Evolutionary conservation across 2,329 filamentous ascomycete genomes (phyloP), one percentile per base, ranked within the genome.

Genomic region (Exophiala oligosperma): DNA sequence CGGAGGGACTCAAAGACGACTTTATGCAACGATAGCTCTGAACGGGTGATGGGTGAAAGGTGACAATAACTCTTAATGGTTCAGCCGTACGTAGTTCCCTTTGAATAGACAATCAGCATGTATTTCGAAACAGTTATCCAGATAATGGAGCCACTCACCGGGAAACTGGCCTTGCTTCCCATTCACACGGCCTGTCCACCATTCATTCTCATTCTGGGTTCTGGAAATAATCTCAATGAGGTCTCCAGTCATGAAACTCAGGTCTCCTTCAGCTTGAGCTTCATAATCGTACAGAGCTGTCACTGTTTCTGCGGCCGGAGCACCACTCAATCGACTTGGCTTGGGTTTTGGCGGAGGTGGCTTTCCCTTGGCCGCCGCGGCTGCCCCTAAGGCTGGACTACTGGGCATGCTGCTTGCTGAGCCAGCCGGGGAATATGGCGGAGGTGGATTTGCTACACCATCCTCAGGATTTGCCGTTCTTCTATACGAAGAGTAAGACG

Each of bases 231-330:
- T 92, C 73, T 97, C 92, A 69, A 99, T 97, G 3, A 89, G 77
- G 62, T 99, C 94, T 4, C 93, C 92, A 0, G 91, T 86, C 17
- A 83, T 83, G 77, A 99, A 99, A 68, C 90, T 96, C 62, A 99
- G 78, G 71, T 99, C 94, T 2, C 92, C 92, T 64, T 96, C 92
- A 1, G 93, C 92, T 72, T 97, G 92, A 4, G 94, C 94, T 62
- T 96, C 91, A 70, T 96, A 99, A 71, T 97, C 94, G 74, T 97
- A 99, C 61, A 99, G 76, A 6, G 94, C 94, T 2, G 92, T 97
- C 35, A 89, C 92, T 0, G 84, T 92, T 73, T 97, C 92, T 0
- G 83, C 82, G 0, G 80, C 77, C 0, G 88, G 85, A 14, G 77
- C 81, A 2, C 81, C 86, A 64, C 81, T 87, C 48, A 97, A 78